phyloP scores from a whole-genome alignment of 2,329 filamentous ascomycete genomes.

The Arachnopeziza araneosa region DNA sequence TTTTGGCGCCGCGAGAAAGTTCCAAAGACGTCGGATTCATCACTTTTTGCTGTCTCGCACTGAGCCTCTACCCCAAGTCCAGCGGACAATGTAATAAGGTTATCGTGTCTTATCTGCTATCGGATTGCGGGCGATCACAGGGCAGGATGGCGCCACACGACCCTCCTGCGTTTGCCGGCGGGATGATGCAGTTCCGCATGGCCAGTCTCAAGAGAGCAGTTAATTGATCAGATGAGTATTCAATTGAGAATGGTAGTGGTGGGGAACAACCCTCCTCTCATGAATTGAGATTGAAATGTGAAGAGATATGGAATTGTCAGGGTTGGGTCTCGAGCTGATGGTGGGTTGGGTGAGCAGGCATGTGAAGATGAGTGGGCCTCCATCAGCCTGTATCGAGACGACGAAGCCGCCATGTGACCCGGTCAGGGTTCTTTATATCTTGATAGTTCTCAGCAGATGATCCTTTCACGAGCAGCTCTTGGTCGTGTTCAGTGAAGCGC shows the following conservation, averaged over 20 bases:
- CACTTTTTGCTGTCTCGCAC: not conserved
- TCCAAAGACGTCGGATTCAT: not conserved
- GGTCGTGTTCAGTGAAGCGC: too few relatives aligned
- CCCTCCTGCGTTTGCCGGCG: not conserved
- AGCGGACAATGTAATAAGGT: not conserved
- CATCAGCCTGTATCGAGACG: not conserved
- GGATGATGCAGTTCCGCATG: not conserved
- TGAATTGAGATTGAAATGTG: not conserved
- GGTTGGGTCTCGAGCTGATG: not conserved
- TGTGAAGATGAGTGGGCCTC: not conserved
- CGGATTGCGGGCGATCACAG: not conserved
- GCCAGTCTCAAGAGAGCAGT: not conserved
- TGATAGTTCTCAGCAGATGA: conserved; percentile 6
- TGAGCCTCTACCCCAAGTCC: not conserved
- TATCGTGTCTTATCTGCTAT: not conserved
- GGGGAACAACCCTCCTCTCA: not conserved
- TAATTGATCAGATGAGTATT: not conserved
- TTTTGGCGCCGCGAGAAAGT: not conserved
- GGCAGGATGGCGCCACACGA: not conserved
- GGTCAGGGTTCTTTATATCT: not conserved
- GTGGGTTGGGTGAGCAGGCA: not conserved
- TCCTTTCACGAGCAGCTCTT: conserved; percentile 6
- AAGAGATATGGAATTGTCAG: not conserved
- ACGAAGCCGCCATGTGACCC: not conserved
- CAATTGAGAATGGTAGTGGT: not conserved